A percentile compares a stretch with the other conserved stretches of the same genome.
Evolutionary conservation across 1,284 basidiomycete species (phyloP).

Genomic region (Xerocomus amazonicus): DNA sequence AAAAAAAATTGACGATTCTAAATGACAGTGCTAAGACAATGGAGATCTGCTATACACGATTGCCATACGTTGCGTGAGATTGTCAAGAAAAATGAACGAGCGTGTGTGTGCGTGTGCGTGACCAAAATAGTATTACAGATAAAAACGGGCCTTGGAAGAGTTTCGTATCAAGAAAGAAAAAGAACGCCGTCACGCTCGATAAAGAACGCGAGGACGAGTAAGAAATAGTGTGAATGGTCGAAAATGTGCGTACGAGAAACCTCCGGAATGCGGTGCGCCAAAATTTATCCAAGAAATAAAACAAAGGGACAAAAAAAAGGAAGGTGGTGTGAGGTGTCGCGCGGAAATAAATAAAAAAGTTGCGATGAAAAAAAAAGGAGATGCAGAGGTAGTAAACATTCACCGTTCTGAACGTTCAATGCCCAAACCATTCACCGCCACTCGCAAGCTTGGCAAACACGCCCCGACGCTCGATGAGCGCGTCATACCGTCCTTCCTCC

Average conservation of each 20-base stretch:
- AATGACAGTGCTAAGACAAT: too few species aligned
- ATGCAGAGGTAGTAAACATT: neutral
- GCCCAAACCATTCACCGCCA: conserved; percentile 80
- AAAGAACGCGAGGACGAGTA: neutral
- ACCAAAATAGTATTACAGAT: too few species aligned
- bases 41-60: too few species aligned
- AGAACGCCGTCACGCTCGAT: too few species aligned
- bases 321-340: neutral
- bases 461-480: conserved; percentile 66
- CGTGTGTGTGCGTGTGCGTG: too few species aligned
- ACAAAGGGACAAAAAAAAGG: neutral
- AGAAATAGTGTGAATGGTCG: neutral
- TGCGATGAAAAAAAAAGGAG: neutral
- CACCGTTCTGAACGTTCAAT: too few species aligned
- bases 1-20: too few species aligned
- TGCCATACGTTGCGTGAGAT: too few species aligned
- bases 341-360: neutral
- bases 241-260: neutral
- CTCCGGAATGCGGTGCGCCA: neutral
- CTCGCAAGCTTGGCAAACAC: conserved; percentile 80
- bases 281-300: neutral
- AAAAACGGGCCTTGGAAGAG: too few species aligned
- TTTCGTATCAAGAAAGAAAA: too few species aligned
- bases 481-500: conserved; percentile 77
- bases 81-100: too few species aligned